These are phyloP conservation scores for Beauveria medogensis DNA, from an alignment of 2,329 filamentous ascomycete genomes.

Conservation along the genomic window DNA sequence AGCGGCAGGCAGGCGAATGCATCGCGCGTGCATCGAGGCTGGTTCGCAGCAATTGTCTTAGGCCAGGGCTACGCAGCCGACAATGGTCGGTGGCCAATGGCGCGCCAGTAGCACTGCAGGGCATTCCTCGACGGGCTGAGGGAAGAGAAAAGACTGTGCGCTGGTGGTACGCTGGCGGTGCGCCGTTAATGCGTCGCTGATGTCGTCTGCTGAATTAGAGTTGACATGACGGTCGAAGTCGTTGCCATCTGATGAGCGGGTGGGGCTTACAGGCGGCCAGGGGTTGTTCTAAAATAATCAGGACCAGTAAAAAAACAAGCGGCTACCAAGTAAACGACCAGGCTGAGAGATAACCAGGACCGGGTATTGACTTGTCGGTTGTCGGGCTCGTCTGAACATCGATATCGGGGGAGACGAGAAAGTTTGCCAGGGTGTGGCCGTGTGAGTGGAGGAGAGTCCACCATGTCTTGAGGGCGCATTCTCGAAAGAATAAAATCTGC, in stretches of 20 bases:
- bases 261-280: not conserved
- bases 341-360: too few relatives aligned
- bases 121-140: not conserved
- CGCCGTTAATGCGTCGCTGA: too few relatives aligned
- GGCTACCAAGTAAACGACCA: too few relatives aligned
- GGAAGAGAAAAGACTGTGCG: slow-evolving; percentile 7
- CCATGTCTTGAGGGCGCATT: slow-evolving; percentile 1
- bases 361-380: not conserved
- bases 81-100: not conserved
- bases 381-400: not conserved
- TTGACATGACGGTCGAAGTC: too few relatives aligned
- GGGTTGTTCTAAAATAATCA: not conserved
- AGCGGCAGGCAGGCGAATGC: not conserved
- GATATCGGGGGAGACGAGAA: not conserved
- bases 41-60: slow-evolving; percentile 3
- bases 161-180: not conserved
- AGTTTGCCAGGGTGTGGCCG: not conserved
- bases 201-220: too few relatives aligned
- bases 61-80: not conserved
- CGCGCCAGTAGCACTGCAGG: not conserved
- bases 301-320: too few relatives aligned
- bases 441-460: not conserved
- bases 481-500: not conserved
- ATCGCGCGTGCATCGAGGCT: not conserved
- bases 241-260: not conserved